A percentile compares a stretch with the other conserved stretches of the same genome.
These are phyloP conservation scores for Eragrostis nindensis DNA, from an alignment of 176 grass and related monocot species.

Conservation along the genomic window DNA sequence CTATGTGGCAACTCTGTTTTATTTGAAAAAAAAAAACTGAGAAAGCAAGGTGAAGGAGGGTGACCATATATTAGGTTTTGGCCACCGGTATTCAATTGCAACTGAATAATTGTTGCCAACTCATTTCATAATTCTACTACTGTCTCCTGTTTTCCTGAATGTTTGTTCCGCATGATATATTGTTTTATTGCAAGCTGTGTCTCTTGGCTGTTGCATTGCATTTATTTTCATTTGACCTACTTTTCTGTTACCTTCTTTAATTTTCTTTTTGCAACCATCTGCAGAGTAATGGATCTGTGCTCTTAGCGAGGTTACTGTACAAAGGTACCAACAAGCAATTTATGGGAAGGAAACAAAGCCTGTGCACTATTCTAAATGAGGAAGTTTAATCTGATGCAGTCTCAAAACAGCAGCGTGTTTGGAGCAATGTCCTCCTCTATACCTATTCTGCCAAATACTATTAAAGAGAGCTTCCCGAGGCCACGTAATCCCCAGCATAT, in stretches of 20 bases:
- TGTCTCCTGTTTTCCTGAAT: constrained; percentile 25
- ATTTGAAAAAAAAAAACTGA: background rate
- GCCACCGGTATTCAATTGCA: background rate
- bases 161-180: constrained; percentile 15
- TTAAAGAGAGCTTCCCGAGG: constrained; percentile 57
- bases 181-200: constrained; percentile 4
- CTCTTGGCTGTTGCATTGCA: constrained; percentile 19
- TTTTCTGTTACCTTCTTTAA: constrained; percentile 31
- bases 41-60: background rate
- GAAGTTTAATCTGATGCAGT: constrained; percentile 46
- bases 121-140: constrained; percentile 12
- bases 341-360: constrained; percentile 47
- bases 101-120: constrained; percentile 11
- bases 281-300: constrained; percentile 44
- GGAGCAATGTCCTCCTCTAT: constrained; percentile 67
- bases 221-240: constrained; percentile 18
- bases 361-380: constrained; percentile 35
- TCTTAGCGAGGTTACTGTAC: constrained; percentile 5
- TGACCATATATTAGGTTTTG: background rate
- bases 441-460: constrained; percentile 61
- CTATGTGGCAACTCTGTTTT: background rate
- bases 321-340: constrained; percentile 31
- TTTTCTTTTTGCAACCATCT: constrained; percentile 26
- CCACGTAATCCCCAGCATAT: constrained; percentile 50
- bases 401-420: constrained; percentile 40